phyloP scores from a whole-genome alignment of 1,284 basidiomycete genomes.

The Cutaneotrichosporon mucoides region DNA sequence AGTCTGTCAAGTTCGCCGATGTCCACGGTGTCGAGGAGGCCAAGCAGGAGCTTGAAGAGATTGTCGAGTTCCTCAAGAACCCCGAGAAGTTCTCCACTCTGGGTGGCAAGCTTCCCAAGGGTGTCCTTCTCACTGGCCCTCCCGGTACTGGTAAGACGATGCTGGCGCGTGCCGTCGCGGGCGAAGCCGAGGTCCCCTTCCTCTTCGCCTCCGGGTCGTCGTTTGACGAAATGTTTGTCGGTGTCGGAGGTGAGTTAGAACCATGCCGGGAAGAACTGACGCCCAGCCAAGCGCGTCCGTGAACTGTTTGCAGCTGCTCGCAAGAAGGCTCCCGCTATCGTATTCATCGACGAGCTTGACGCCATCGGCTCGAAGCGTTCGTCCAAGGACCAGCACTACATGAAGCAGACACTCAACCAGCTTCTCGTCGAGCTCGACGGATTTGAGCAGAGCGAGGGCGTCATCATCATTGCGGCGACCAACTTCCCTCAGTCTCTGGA shows the following conservation, averaged over 20 bases:
- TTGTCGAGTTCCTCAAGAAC: slow-evolving; percentile 86
- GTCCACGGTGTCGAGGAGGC: slow-evolving; percentile 94
- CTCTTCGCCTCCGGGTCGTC: slow-evolving; percentile 66
- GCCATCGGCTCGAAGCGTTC: slow-evolving; percentile 79
- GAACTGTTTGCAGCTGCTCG: slow-evolving; percentile 93
- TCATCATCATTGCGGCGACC: slow-evolving; percentile 90
- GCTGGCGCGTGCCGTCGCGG: slow-evolving; percentile 90
- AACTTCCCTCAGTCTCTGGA: slow-evolving; percentile 92
- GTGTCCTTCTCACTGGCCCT: slow-evolving; percentile 80
- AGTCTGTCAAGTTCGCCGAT: slow-evolving; percentile 81
- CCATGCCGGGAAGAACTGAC: too few species aligned
- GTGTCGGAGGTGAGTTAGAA: slow-evolving; percentile 50
- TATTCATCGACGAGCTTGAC: slow-evolving; percentile 71
- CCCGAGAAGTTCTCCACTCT: slow-evolving; percentile 80
- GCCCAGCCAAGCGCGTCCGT: slow-evolving; percentile 79
- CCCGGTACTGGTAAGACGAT: slow-evolving; percentile 94
- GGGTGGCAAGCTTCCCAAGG: slow-evolving; percentile 87
- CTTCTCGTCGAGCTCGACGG: slow-evolving; percentile 93
- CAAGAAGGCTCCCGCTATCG: slow-evolving; percentile 86
- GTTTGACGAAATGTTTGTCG: slow-evolving; percentile 86
- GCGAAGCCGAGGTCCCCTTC: slow-evolving; percentile 80
- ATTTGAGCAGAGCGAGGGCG: slow-evolving; percentile 81
- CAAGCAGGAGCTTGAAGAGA: slow-evolving; percentile 85
- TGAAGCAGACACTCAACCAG: slow-evolving; percentile 77
- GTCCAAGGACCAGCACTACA: slow-evolving; percentile 64